These are phyloP conservation scores for Phycomyces nitens DNA, from an alignment of 192 early-diverging fungal species.

Conservation along the genomic window DNA sequence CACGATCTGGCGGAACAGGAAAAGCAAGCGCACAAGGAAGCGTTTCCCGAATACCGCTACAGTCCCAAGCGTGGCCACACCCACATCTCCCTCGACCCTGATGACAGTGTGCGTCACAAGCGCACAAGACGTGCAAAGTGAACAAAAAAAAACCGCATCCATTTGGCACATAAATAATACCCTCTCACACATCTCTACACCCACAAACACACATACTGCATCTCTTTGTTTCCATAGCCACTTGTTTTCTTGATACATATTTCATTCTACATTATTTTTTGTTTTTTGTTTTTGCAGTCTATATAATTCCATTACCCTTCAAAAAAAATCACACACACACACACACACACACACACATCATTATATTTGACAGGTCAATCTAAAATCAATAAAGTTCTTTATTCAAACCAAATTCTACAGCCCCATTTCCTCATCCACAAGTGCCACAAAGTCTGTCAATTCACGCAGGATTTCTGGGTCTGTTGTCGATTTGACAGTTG, in stretches of 20 bases:
- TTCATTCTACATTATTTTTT: background rate
- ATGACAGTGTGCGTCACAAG: background rate
- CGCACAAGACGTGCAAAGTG: background rate
- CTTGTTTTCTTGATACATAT: background rate
- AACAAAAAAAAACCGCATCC: background rate
- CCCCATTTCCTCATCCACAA: conserved; percentile 28
- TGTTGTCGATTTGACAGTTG: conserved; percentile 29
- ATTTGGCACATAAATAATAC: background rate
- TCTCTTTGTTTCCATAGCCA: background rate
- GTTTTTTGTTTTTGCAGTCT: background rate
- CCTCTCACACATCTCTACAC: background rate
- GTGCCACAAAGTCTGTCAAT: conserved; percentile 24
- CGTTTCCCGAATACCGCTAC: conserved; percentile 30
- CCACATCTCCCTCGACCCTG: background rate
- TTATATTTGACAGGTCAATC: too few relatives aligned
- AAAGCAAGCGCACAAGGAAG: conserved; percentile 30
- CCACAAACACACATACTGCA: background rate
- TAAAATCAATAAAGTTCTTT: too few relatives aligned
- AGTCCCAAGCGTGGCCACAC: conserved; percentile 12
- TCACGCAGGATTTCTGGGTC: conserved; percentile 27
- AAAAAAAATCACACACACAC: too few relatives aligned
- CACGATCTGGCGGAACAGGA: conserved; percentile 28
- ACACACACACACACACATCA: too few relatives aligned
- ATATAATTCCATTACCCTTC: too few relatives aligned
- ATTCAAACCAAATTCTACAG: too few relatives aligned